phyloP scores from a whole-genome alignment of 345 rosid genomes.

The Salix brachista region DNA sequence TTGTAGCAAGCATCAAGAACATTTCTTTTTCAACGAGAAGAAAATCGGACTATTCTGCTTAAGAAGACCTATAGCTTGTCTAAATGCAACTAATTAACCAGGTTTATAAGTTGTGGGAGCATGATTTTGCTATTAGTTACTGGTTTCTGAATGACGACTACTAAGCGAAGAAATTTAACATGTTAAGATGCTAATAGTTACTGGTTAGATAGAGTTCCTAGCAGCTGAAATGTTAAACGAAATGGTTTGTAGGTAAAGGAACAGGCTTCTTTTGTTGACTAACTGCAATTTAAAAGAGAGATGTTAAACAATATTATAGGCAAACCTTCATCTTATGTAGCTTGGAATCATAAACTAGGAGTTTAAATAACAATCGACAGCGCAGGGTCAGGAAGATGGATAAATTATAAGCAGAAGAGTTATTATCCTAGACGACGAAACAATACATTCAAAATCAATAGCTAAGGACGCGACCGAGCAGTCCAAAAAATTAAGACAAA shows the following conservation, averaged over 20 bases:
- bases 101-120: background rate
- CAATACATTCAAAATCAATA: background rate
- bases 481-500: constrained; percentile 5
- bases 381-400: background rate
- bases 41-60: background rate
- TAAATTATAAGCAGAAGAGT: background rate
- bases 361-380: background rate
- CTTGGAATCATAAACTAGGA: background rate
- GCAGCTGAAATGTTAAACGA: background rate
- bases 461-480: background rate
- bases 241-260: background rate
- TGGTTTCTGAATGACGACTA: background rate
- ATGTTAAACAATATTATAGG: background rate
- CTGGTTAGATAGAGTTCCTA: background rate
- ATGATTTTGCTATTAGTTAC: too few relatives aligned
- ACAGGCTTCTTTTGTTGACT: background rate
- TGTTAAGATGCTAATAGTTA: background rate
- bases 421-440: background rate
- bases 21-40: background rate
- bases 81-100: background rate
- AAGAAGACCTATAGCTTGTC: background rate
- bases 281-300: background rate
- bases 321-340: background rate
- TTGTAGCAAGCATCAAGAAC: background rate
- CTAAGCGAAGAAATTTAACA: background rate